phyloP scores from a whole-genome alignment of 345 rosid genomes.

The Trapa incisa region DNA sequence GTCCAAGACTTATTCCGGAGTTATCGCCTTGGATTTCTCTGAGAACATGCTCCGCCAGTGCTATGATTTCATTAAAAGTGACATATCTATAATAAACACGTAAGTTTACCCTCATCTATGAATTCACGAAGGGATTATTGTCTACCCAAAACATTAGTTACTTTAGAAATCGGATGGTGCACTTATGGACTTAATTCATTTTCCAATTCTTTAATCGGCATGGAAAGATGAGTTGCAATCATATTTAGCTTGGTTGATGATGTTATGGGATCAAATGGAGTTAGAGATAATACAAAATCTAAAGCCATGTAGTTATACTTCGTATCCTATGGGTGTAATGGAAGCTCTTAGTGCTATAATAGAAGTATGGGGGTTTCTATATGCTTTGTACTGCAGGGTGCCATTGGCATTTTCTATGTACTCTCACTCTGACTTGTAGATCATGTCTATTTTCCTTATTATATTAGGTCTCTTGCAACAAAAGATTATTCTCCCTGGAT shows the following conservation, averaged over 20 bases:
- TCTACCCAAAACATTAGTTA: background rate
- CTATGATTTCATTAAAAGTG: slow-evolving; percentile 65
- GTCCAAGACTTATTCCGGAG: slow-evolving; percentile 61
- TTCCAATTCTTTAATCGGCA: too few relatives aligned
- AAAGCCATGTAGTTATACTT: too few relatives aligned
- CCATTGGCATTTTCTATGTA: background rate
- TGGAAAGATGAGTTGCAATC: background rate
- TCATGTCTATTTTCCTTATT: background rate
- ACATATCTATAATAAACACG: slow-evolving; percentile 27
- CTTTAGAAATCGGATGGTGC: background rate
- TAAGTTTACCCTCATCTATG: slow-evolving; percentile 13
- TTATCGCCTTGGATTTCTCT: slow-evolving; percentile 85
- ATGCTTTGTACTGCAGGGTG: background rate
- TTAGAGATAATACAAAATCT: too few relatives aligned
- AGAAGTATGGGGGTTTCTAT: too few relatives aligned
- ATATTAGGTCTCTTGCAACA: background rate
- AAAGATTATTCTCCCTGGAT: background rate
- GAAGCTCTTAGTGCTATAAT: too few relatives aligned
- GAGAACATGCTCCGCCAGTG: slow-evolving; percentile 96
- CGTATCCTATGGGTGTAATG: too few relatives aligned
- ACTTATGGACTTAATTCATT: background rate
- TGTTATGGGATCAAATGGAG: too few relatives aligned
- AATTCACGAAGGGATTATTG: background rate
- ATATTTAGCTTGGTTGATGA: too few relatives aligned
- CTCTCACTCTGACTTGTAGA: background rate